Evolutionary conservation across 164 flowering plant genomes (phyloP).

Genomic region (Sextonia rubra): DNA sequence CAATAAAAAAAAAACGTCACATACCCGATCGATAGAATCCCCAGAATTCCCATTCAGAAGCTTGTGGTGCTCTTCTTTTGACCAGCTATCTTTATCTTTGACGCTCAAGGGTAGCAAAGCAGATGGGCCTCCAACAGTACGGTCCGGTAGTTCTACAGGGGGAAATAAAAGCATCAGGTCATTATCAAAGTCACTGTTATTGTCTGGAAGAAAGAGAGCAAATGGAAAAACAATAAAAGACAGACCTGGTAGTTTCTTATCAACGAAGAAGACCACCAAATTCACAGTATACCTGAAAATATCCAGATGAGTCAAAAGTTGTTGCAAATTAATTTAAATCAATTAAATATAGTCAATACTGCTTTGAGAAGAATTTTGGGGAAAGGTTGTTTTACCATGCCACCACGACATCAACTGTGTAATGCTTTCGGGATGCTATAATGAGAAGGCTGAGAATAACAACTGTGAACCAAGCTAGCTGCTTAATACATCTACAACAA

Average conservation of each 20-base stretch:
- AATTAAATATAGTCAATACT: background rate
- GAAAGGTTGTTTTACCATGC: conserved; percentile 33
- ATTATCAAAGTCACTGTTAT: background rate
- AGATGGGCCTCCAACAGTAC: conserved; percentile 36
- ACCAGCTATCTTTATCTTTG: conserved; percentile 64
- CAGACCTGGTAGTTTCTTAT: conserved; percentile 73
- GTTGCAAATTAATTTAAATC: background rate
- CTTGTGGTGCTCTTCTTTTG: conserved; percentile 71
- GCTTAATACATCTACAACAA: conserved; percentile 63
- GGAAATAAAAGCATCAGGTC: background rate
- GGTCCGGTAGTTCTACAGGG: conserved; percentile 79
- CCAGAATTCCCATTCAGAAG: conserved; percentile 79
- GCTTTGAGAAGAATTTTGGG: background rate
- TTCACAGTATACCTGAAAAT: conserved; percentile 84
- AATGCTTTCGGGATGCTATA: conserved; percentile 91
- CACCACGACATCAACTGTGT: conserved; percentile 55
- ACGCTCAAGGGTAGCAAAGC: conserved; percentile 57
- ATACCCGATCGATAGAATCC: conserved; percentile 77
- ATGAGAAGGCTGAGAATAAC: conserved; percentile 75
- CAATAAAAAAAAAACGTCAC: background rate
- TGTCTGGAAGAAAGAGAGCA: background rate
- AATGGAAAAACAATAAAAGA: conserved; percentile 2
- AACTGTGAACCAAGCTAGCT: conserved; percentile 70
- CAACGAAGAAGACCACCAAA: conserved; percentile 78
- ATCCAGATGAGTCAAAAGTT: background rate